Evolutionary conservation across 345 rosid genomes (phyloP).

Genomic region (Populus nigra): DNA sequence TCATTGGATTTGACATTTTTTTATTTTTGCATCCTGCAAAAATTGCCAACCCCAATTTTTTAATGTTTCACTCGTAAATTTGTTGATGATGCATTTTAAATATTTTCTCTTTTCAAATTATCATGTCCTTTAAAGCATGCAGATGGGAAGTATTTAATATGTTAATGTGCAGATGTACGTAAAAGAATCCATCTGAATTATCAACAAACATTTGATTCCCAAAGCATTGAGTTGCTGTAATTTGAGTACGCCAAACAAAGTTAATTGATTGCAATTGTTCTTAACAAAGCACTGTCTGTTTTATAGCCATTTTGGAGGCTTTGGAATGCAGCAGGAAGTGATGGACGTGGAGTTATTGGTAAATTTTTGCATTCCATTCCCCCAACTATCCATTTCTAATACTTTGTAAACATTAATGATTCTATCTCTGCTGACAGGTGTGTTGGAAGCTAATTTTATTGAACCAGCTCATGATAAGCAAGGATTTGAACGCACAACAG

Average conservation of each 20-base stretch:
- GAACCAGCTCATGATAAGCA: conserved; percentile 99
- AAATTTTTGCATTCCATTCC: conserved; percentile 10
- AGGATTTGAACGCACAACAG: conserved; percentile 89
- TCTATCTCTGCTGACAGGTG: conserved; percentile 49
- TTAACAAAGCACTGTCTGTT: conserved; percentile 10
- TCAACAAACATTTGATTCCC: neutral
- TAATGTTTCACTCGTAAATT: neutral
- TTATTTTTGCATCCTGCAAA: neutral
- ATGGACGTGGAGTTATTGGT: conserved; percentile 97
- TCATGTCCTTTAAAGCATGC: neutral
- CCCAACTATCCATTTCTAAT: neutral
- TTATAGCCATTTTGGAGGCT: conserved; percentile 97
- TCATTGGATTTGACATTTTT: neutral
- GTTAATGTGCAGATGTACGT: neutral
- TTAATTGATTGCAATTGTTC: neutral
- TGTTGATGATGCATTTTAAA: neutral
- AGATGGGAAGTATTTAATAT: neutral
- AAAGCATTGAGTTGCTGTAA: neutral
- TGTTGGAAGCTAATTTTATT: conserved; percentile 88
- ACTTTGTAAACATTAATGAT: conserved; percentile 14
- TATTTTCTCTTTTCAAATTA: neutral
- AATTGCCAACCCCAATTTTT: neutral
- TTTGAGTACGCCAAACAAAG: neutral
- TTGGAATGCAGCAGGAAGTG: conserved; percentile 89
- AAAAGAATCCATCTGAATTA: neutral